phyloP scores from a whole-genome alignment of 345 rosid species.

The Populus nigra region DNA sequence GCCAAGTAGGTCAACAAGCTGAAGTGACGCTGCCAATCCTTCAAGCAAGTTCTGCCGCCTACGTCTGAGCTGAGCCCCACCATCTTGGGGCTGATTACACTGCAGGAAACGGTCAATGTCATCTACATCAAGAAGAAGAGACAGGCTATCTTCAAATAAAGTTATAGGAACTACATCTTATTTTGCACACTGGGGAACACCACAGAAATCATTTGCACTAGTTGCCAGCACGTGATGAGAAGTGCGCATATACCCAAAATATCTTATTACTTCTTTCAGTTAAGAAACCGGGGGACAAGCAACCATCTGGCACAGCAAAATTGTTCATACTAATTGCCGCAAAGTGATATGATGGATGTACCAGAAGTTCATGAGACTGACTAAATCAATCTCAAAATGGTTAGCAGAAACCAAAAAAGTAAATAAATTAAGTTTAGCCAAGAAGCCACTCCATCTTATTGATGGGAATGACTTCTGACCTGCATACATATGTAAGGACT shows the following conservation, averaged over 20 bases:
- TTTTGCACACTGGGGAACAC: not conserved
- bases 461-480: too few species aligned
- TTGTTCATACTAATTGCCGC: not conserved
- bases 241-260: not conserved
- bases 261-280: not conserved
- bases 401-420: not conserved
- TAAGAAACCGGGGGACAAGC: not conserved
- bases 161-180: not conserved
- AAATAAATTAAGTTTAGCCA: not conserved
- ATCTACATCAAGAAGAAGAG: conserved; percentile 75
- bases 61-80: conserved; percentile 71
- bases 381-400: not conserved
- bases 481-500: too few species aligned
- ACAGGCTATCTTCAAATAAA: conserved; percentile 49
- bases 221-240: not conserved
- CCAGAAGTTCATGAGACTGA: not conserved
- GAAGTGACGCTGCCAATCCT: conserved; percentile 83
- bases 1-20: conserved; percentile 87
- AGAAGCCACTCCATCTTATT: not conserved
- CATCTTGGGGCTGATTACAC: conserved; percentile 72
- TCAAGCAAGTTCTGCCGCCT: conserved; percentile 72
- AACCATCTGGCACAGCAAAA: not conserved
- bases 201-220: not conserved
- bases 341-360: not conserved
- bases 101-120: conserved; percentile 80